A percentile compares a stretch with the other conserved stretches of the same genome.
These are phyloP conservation scores for Phylloporus rhodoxanthus DNA, from an alignment of 768 basidiomycete species.

Conservation along the genomic window DNA sequence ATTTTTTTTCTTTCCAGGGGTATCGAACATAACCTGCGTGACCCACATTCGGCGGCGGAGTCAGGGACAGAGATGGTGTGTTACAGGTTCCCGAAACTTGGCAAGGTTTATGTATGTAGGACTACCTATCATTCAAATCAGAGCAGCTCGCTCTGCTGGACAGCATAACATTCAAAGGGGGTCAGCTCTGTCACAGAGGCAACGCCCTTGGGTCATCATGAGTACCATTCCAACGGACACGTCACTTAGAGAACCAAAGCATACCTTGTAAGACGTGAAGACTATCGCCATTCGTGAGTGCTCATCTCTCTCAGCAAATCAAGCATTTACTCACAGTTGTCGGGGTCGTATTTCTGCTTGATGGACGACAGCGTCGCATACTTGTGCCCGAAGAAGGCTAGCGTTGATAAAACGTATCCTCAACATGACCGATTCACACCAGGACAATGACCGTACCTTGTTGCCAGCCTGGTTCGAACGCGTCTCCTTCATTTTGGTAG, in stretches of 20 bases:
- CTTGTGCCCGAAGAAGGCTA: slow-evolving; percentile 21
- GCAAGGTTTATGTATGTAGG: no score
- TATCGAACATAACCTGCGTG: no score
- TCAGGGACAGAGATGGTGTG: no score
- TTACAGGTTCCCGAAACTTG: no score
- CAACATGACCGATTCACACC: neutral
- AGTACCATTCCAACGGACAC: neutral
- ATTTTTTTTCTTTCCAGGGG: no score
- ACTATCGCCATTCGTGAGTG: slow-evolving; percentile 2
- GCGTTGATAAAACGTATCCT: no score
- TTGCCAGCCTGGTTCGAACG: slow-evolving; percentile 20
- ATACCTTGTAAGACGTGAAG: slow-evolving; percentile 19
- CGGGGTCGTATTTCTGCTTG: slow-evolving; percentile 20
- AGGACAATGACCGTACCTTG: neutral
- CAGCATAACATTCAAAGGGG: neutral
- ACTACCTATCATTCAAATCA: neutral
- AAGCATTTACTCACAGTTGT: slow-evolving; percentile 12
- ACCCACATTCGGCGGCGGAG: no score
- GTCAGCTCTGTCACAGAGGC: neutral
- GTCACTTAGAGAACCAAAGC: neutral
- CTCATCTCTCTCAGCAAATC: neutral
- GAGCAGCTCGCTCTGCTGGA: neutral
- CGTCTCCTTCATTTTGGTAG: slow-evolving; percentile 21
- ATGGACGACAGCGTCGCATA: slow-evolving; percentile 12
- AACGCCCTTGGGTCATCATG: neutral